Percentiles rank a stretch among this genome's conserved stretches.
These are phyloP conservation scores for Boletus pseudopeckii DNA, from an alignment of 768 basidiomycete species.

Conservation along the genomic window DNA sequence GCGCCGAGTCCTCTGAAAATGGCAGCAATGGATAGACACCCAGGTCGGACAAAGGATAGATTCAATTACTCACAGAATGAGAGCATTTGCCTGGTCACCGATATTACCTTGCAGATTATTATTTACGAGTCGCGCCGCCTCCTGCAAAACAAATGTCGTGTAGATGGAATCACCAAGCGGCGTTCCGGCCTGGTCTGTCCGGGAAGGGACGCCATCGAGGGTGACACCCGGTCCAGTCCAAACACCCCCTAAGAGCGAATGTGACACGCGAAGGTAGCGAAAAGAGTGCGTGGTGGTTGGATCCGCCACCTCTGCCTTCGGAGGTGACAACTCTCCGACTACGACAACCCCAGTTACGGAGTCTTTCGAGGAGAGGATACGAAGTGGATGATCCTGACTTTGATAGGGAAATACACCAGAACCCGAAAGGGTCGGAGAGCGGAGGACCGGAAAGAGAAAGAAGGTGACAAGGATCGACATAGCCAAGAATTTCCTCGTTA, in stretches of 20 bases:
- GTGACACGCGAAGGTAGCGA: conserved; percentile 61
- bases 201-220: conserved; percentile 38
- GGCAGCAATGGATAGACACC: not conserved
- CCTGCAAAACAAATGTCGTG: conserved; percentile 80
- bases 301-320: conserved; percentile 26
- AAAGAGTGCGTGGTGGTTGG: conserved; percentile 42
- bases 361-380: conserved; percentile 61
- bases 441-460: conserved; percentile 40
- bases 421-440: conserved; percentile 55
- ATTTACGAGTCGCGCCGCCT: conserved; percentile 71
- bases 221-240: conserved; percentile 64
- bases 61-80: conserved; percentile 60
- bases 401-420: conserved; percentile 48
- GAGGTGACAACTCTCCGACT: conserved; percentile 68
- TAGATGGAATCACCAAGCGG: conserved; percentile 79
- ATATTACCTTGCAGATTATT: conserved; percentile 40
- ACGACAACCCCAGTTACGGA: conserved; percentile 80
- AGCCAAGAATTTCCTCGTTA: conserved; percentile 8
- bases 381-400: conserved; percentile 53
- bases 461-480: conserved; percentile 29
- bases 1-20: conserved; percentile 76
- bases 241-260: conserved; percentile 68
- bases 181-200: conserved; percentile 50
- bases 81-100: conserved; percentile 46
- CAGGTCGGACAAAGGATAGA: conserved; percentile 5